A percentile compares a stretch with the other conserved stretches of the same genome.
phyloP scores from a whole-genome alignment of 108 stramenopile genomes.

The Cyclotella kingstonii region DNA sequence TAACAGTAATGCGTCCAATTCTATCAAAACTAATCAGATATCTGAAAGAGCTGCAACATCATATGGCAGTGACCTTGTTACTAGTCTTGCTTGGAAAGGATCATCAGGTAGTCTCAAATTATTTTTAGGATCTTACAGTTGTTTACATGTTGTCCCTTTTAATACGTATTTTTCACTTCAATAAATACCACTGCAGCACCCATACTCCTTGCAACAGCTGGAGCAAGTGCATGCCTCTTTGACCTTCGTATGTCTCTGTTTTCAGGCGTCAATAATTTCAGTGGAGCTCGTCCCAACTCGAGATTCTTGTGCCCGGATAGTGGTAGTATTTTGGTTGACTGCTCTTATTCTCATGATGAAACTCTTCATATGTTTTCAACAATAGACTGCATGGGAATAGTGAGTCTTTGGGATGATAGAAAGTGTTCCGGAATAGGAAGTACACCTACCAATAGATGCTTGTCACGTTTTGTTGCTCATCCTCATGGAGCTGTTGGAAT shows the following conservation, averaged over 20 bases:
- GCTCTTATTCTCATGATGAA: conserved; percentile 63
- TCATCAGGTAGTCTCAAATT: conserved; percentile 11
- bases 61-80: conserved; percentile 2
- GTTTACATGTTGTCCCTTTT: too few relatives aligned
- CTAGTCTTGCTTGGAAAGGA: conserved; percentile 31
- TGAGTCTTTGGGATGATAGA: conserved; percentile 68
- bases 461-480: conserved; percentile 50
- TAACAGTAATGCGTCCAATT: not conserved
- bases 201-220: conserved; percentile 46
- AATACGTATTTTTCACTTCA: not conserved
- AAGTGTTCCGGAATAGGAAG: conserved; percentile 43
- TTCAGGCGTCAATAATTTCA: conserved; percentile 9
- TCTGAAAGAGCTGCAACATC: not conserved
- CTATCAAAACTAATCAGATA: not conserved
- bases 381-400: conserved; percentile 58
- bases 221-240: conserved; percentile 52
- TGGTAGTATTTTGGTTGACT: conserved; percentile 44
- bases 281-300: conserved; percentile 49
- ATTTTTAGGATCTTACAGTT: too few relatives aligned
- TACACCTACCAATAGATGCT: not conserved
- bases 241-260: conserved; percentile 56
- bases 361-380: conserved; percentile 49
- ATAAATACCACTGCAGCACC: conserved; percentile 13
- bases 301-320: conserved; percentile 42
- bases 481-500: conserved; percentile 59